Evolutionary conservation across 1,284 basidiomycete species (phyloP).

Genomic region (Farysia itapuensis): DNA sequence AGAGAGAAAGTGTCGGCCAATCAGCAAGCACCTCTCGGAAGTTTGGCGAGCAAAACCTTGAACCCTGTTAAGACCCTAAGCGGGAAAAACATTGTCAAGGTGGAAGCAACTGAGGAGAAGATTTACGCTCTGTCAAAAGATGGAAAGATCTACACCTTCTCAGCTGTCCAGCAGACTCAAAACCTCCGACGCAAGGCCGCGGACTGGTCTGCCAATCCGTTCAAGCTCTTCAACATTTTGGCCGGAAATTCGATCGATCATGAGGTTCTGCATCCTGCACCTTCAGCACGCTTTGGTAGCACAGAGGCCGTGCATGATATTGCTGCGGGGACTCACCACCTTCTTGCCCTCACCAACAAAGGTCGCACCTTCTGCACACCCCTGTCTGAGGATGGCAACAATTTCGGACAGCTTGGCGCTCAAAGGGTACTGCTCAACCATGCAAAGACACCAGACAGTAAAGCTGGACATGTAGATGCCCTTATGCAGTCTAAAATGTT

Average conservation of each 20-base stretch:
- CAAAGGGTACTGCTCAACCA: conserved; percentile 61
- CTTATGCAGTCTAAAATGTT: conserved; percentile 46
- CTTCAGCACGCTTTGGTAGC: conserved; percentile 19
- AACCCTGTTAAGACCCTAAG: conserved; percentile 47
- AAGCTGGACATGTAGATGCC: conserved; percentile 62
- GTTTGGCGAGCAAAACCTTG: conserved; percentile 12
- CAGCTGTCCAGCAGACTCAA: conserved; percentile 38
- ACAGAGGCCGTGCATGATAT: conserved; percentile 47
- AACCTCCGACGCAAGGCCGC: conserved; percentile 14
- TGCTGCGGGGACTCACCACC: conserved; percentile 70
- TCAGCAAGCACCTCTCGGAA: conserved; percentile 25
- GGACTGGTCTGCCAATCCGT: conserved; percentile 36
- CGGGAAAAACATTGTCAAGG: conserved; percentile 54
- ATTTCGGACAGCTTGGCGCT: conserved; percentile 77
- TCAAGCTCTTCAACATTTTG: conserved; percentile 40
- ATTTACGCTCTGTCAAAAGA: conserved; percentile 49
- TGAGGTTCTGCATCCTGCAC: conserved; percentile 31
- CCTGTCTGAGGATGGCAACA: conserved; percentile 75
- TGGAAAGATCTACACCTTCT: conserved; percentile 56
- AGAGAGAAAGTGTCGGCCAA: conserved; percentile 37
- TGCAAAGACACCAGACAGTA: conserved; percentile 63
- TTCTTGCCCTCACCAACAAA: conserved; percentile 78
- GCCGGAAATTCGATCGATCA: conserved; percentile 34
- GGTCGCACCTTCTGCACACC: conserved; percentile 82
- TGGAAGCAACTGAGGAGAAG: conserved; percentile 51